Evolutionary conservation across 1,139 yeast genomes (phyloP).

Genomic region (Zygoascus meyerae): DNA sequence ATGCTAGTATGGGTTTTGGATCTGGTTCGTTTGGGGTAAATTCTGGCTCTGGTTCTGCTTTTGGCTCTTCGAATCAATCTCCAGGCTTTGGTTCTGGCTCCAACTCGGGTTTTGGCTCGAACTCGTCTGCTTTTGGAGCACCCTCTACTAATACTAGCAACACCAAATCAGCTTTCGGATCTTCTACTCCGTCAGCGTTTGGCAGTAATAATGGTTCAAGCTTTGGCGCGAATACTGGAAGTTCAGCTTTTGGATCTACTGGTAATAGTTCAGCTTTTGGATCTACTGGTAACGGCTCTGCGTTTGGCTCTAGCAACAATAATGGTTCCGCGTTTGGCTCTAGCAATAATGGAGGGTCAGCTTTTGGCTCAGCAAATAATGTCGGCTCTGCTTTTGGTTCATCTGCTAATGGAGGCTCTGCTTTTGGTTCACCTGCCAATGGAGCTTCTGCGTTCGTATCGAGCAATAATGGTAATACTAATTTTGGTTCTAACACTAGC

Average conservation of each 20-base stretch:
- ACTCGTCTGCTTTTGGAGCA: slow-evolving; percentile 10
- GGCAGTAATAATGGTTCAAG: background rate
- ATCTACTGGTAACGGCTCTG: slow-evolving; percentile 2
- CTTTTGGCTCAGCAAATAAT: slow-evolving; percentile 19
- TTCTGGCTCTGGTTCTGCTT: slow-evolving; percentile 11
- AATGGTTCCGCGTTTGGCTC: slow-evolving; percentile 2
- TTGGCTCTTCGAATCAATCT: slow-evolving; percentile 19
- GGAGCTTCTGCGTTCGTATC: slow-evolving; percentile 2
- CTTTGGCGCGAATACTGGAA: slow-evolving; percentile 12
- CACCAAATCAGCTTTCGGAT: background rate
- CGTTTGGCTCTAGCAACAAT: slow-evolving; percentile 3
- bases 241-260: slow-evolving; percentile 20
- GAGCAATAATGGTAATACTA: slow-evolving; percentile 1
- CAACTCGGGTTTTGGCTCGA: slow-evolving; percentile 14
- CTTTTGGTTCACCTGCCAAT: slow-evolving; percentile 6
- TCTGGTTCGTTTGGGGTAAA: slow-evolving; percentile 22
- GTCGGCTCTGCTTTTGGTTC: slow-evolving; percentile 2
- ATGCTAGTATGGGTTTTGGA: slow-evolving; percentile 2
- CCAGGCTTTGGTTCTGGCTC: slow-evolving; percentile 22
- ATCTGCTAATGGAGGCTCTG: slow-evolving; percentile 4
- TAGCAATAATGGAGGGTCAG: slow-evolving; percentile 12
- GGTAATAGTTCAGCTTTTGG: slow-evolving; percentile 22
- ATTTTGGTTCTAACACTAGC: slow-evolving; percentile 6
- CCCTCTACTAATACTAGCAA: background rate
- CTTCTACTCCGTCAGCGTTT: background rate